Percentiles rank a stretch among this genome's conserved stretches.
Conservation (phyloP, 345 rosid species). For the Melastoma malabathricum region DNA sequence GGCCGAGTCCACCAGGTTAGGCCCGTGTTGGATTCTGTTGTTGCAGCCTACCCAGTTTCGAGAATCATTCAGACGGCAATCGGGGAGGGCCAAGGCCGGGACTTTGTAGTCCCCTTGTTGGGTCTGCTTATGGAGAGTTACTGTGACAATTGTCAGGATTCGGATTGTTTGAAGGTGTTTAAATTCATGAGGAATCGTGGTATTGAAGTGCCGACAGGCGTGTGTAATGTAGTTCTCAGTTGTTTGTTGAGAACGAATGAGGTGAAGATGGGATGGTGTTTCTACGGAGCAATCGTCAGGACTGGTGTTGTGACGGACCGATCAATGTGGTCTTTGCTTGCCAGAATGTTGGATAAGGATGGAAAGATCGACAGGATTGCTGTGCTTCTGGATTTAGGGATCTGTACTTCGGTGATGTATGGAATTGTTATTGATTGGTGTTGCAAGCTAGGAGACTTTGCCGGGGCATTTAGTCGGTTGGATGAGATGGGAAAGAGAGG, state of each 20-base stretch:
- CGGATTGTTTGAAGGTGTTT: conserved; percentile 37
- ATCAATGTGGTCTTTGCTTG: conserved; percentile 37
- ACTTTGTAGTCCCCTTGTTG: conserved; percentile 14
- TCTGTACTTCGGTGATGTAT: conserved; percentile 36
- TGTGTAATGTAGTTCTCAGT: conserved; percentile 42
- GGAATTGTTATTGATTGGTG: conserved; percentile 34
- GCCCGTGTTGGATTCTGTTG: conserved; percentile 25
- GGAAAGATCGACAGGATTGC: conserved; percentile 33
- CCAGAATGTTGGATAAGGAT: conserved; percentile 31
- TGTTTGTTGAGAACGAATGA: conserved; percentile 21
- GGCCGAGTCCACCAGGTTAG: conserved; percentile 19
- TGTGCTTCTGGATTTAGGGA: conserved; percentile 30
- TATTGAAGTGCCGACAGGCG: conserved; percentile 21
- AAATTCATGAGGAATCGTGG: conserved; percentile 21
- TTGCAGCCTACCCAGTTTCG: conserved; percentile 22
- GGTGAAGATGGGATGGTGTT: conserved; percentile 35
- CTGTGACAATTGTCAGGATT: conserved; percentile 20
- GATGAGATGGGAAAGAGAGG: conserved; percentile 39
- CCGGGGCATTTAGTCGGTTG: conserved; percentile 25
- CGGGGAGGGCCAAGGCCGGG: conserved; percentile 29
- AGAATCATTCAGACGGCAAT: conserved; percentile 26
- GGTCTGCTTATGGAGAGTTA: conserved; percentile 35
- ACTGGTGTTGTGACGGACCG: conserved; percentile 22
- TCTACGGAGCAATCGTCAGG: conserved; percentile 41
- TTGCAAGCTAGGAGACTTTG: conserved; percentile 37